phyloP scores from a whole-genome alignment of 768 basidiomycete species.

The Suillus hirtellus region DNA sequence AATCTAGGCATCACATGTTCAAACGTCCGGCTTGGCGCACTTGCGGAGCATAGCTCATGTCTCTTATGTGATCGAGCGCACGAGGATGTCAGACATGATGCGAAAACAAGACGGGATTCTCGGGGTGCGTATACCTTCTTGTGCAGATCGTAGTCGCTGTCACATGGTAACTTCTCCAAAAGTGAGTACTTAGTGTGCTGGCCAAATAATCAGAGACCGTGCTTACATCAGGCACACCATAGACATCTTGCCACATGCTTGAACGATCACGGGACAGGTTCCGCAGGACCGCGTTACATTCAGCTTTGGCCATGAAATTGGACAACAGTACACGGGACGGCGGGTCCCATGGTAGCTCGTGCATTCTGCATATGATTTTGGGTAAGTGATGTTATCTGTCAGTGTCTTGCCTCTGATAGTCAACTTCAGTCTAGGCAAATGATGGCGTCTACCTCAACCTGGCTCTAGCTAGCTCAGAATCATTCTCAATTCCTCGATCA shows the following conservation, averaged over 20 bases:
- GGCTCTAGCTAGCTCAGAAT: background rate
- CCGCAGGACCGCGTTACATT: background rate
- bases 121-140: background rate
- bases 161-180: background rate
- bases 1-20: background rate
- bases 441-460: background rate
- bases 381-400: background rate
- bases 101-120: background rate
- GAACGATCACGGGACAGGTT: background rate
- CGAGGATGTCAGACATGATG: background rate
- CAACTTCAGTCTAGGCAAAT: background rate
- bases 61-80: background rate
- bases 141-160: background rate
- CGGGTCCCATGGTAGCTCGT: background rate
- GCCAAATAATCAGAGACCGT: no score
- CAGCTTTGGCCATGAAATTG: background rate
- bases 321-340: background rate
- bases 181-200: background rate
- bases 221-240: background rate
- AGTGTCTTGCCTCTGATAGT: background rate
- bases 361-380: background rate
- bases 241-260: background rate
- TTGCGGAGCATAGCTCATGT: background rate
- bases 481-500: background rate
- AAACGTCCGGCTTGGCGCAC: background rate